These are phyloP conservation scores for Alternaria sp. DNA, from an alignment of 2,329 filamentous ascomycete genomes.

Conservation along the genomic window DNA sequence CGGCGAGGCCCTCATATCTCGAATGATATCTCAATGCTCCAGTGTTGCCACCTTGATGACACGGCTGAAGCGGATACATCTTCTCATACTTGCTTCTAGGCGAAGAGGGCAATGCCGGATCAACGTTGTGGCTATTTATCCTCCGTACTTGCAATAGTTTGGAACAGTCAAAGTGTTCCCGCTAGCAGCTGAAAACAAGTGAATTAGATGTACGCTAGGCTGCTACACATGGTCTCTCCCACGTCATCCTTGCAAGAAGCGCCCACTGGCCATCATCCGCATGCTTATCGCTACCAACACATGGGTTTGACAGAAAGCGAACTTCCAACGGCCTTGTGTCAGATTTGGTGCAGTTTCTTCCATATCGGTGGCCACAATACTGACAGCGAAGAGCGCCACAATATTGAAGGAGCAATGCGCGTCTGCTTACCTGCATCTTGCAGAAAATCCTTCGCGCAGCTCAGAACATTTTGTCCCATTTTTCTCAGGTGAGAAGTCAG, in stretches of 20 bases:
- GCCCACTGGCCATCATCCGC: neutral
- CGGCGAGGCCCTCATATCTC: neutral
- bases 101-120: neutral
- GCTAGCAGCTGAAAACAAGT: neutral
- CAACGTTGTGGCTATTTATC: neutral
- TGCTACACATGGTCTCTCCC: neutral
- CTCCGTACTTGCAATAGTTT: neutral
- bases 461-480: conserved; percentile 7
- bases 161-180: neutral
- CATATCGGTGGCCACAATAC: conserved; percentile 8
- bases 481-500: conserved; percentile 12
- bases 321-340: conserved; percentile 17
- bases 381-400: conserved; percentile 35
- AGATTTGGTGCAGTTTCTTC: conserved; percentile 10
- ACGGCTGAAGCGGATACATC: neutral
- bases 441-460: conserved; percentile 12
- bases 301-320: conserved; percentile 18
- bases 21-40: conserved; percentile 1
- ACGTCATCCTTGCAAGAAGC: conserved; percentile 2
- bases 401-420: conserved; percentile 28
- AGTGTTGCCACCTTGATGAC: neutral
- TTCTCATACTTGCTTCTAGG: neutral
- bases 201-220: neutral
- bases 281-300: conserved; percentile 1
- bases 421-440: conserved; percentile 28